Percentiles rank a stretch among this genome's conserved stretches.
phyloP scores from a whole-genome alignment of 2,329 filamentous ascomycete species.

The Fusarium protoensiforme region DNA sequence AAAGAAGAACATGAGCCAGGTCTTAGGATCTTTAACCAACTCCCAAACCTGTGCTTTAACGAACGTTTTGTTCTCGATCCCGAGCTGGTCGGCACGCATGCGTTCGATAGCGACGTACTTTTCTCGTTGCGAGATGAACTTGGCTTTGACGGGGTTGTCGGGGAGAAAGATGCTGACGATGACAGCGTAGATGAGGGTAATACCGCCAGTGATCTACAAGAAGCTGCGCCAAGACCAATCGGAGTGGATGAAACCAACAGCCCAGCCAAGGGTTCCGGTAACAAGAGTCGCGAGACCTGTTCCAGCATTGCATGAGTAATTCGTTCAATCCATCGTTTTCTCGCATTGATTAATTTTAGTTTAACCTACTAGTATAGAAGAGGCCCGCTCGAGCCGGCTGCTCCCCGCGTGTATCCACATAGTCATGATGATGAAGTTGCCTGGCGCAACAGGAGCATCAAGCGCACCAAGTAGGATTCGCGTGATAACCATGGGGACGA shows the following conservation, averaged over 20 bases:
- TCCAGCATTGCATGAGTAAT: no score
- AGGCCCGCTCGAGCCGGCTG: constrained; percentile 41
- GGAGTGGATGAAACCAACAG: not conserved
- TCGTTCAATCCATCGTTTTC: no score
- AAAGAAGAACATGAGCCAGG: constrained; percentile 67
- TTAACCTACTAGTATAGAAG: constrained; percentile 6
- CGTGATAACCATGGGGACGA: not conserved
- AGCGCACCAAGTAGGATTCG: constrained; percentile 46
- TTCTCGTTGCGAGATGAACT: constrained; percentile 58
- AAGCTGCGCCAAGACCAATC: not conserved
- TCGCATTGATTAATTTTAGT: no score
- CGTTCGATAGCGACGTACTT: constrained; percentile 62
- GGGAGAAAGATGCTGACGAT: constrained; percentile 65
- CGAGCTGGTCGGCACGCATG: not conserved
- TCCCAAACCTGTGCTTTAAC: constrained; percentile 58
- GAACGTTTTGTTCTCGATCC: constrained; percentile 47
- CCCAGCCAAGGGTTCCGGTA: not conserved
- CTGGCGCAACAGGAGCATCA: constrained; percentile 43
- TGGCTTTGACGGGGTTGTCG: constrained; percentile 62
- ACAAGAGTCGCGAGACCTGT: not conserved
- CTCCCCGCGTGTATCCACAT: constrained; percentile 45
- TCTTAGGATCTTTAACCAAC: constrained; percentile 64
- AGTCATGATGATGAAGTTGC: constrained; percentile 43
- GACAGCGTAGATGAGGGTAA: constrained; percentile 59
- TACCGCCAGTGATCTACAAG: constrained; percentile 40